phyloP scores from a whole-genome alignment of 129 eudicot genomes.

The Helianthus annuus region HanXRQr2.0-SUNRISE NC_035445.2:121343093-121343592 shows the following conservation, averaged over 20 bases:
- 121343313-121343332: conserved; percentile 41
- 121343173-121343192: background rate
- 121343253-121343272: conserved; percentile 43
- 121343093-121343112: conserved; percentile 71
- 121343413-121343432: conserved; percentile 20
- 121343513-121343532: conserved; percentile 45
- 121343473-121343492: conserved; percentile 36
- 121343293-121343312: conserved; percentile 39
- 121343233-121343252: conserved; percentile 40
- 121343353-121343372: conserved; percentile 35
- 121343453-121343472: conserved; percentile 31
- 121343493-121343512: conserved; percentile 22
- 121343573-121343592: conserved; percentile 32
- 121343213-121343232: conserved; percentile 27
- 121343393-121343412: conserved; percentile 24
- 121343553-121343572: conserved; percentile 38
- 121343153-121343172: conserved; percentile 33
- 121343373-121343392: conserved; percentile 45
- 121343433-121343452: conserved; percentile 30
- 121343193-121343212: conserved; percentile 33
- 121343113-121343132: conserved; percentile 33
- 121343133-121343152: conserved; percentile 15
- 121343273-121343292: conserved; percentile 39
- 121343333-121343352: conserved; percentile 27
- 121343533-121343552: conserved; percentile 39